phyloP scores from a whole-genome alignment of 73 alveolate genomes.

The Paraurostyla sp. region DNA sequence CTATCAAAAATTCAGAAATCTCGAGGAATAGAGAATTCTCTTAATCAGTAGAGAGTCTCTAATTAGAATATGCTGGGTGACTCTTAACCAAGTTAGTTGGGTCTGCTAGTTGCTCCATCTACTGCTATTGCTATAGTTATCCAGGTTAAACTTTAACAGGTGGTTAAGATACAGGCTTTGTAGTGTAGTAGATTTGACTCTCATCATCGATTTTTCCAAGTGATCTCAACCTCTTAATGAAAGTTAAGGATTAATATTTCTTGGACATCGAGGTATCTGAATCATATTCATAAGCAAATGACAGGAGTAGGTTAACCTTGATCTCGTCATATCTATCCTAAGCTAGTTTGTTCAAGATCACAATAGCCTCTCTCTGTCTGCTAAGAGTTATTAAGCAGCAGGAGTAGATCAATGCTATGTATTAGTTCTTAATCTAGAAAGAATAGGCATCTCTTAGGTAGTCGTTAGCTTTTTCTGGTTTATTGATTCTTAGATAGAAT shows the following conservation, averaged over 20 bases:
- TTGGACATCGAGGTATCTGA: constrained; percentile 74
- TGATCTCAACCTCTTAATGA: constrained; percentile 73
- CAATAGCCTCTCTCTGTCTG: constrained; percentile 77
- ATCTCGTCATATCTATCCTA: constrained; percentile 71
- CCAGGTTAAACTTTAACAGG: constrained; percentile 28
- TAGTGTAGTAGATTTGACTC: constrained; percentile 50
- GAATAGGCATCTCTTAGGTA: constrained; percentile 81
- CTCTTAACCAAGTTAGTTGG: not conserved
- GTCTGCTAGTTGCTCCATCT: constrained; percentile 2
- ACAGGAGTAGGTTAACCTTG: constrained; percentile 71
- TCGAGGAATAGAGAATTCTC: not conserved
- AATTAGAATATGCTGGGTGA: not conserved
- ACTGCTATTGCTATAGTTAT: too few relatives aligned
- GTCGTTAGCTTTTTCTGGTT: constrained; percentile 83
- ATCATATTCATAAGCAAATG: constrained; percentile 67
- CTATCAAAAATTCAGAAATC: not conserved
- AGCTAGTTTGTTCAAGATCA: constrained; percentile 72
- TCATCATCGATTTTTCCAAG: constrained; percentile 63
- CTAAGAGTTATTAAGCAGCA: constrained; percentile 63
- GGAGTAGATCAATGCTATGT: constrained; percentile 75
- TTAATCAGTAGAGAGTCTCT: not conserved
- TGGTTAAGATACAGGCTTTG: constrained; percentile 48
- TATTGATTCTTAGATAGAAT: constrained; percentile 81
- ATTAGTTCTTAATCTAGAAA: constrained; percentile 62
- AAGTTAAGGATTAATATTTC: constrained; percentile 75